phyloP scores from a whole-genome alignment of 805 yeast species.

The Kazachstania africana region DNA sequence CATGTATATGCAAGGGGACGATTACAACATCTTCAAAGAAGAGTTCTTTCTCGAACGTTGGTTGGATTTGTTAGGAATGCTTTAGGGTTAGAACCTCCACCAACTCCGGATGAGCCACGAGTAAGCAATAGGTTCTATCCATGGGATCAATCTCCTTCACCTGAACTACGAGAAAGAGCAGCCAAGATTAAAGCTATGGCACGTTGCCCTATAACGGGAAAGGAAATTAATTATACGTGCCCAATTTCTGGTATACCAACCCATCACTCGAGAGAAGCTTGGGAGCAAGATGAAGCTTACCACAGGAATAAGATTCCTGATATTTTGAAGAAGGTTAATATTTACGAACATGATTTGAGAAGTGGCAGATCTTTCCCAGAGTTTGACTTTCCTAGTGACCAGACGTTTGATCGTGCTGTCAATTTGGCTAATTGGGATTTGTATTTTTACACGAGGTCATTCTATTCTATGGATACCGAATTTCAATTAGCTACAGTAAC shows the following conservation, averaged over 20 bases:
- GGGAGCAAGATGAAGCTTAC: constrained; percentile 71
- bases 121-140: constrained; percentile 64
- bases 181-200: constrained; percentile 84
- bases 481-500: constrained; percentile 93
- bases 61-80: constrained; percentile 33
- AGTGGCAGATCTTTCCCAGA: constrained; percentile 93
- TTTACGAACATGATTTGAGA: constrained; percentile 89
- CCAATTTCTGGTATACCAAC: constrained; percentile 96
- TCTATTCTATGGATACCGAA: constrained; percentile 93
- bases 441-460: constrained; percentile 84
- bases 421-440: constrained; percentile 87
- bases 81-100: constrained; percentile 51
- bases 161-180: constrained; percentile 82
- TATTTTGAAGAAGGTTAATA: constrained; percentile 72
- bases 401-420: constrained; percentile 61
- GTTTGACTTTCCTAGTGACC: constrained; percentile 81
- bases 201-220: constrained; percentile 82
- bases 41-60: too few relatives aligned
- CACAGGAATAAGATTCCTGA: constrained; percentile 60
- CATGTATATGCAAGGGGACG: too few relatives aligned
- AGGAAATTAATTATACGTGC: constrained; percentile 75
- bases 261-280: constrained; percentile 81
- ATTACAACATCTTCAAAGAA: too few relatives aligned
- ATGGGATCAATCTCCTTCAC: constrained; percentile 90
- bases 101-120: constrained; percentile 56